Base-by-base conservation (phyloP, 208 protist species). In the Trypanosoma vivax region DNA sequence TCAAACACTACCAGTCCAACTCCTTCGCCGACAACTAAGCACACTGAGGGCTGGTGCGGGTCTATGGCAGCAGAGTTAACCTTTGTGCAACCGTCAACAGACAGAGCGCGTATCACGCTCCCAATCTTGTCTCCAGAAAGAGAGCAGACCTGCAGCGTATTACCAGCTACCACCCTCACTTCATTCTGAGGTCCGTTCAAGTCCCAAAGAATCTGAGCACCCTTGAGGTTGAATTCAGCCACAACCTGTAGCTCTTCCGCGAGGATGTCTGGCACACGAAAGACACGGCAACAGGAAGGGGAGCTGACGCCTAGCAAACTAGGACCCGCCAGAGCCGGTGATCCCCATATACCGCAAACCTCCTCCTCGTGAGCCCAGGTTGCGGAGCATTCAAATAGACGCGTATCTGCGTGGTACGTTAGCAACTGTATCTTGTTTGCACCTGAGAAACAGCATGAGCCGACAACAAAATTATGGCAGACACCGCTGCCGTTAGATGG, bases 381-480 rank as follows among this genome's bases (percentile, higher is more conserved):
- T 0, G 73, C 53, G 2, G 51, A 61, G 46, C 79, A 88, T 41
- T 89, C 82, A 5, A 90, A 27, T 3, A 71, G 59, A 13, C 76
- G 70, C 3, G 65, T 75, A 27, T 79, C 75, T 38, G 88, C 82
- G 0, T 83, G 65, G 50, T 79, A 90, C 33, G 90, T 80, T 2
- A 93, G 63, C 5, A 89, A 45, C 37, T 83, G 65, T 16, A 90
- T 86, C 52, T 87, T 88, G 51, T 90, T 93, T 24, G 75, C 74
- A 0, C 53, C 60, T 1, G 62, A 53, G 23, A 65, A 46, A 47
- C 53, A 77, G 2, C 65, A 59, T 7, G 86, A 88, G 3, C 79
- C 79, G 5, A 89, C 80, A 34, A 93, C 45, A 65, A 93, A 90
- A 5, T 59, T 52, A 49, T 88, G 80, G 24, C 40, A 68, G 5